These are phyloP conservation scores for Nematocida sp. DNA, from an alignment of 371 early-diverging fungal species.

Conservation along the genomic window DNA sequence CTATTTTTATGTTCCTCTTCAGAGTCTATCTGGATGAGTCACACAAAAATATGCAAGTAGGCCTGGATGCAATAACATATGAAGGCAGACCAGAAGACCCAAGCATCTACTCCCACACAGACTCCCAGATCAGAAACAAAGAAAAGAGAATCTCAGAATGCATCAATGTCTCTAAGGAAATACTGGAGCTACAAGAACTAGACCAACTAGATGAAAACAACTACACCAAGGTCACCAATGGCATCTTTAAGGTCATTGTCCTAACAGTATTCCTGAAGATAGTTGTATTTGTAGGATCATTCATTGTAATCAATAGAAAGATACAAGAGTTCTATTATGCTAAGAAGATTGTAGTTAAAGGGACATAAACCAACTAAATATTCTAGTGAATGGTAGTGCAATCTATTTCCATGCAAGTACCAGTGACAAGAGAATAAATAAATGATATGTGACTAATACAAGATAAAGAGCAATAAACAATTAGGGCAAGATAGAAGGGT, in stretches of 20 bases:
- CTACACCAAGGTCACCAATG: conserved; percentile 45
- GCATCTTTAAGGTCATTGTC: conserved; percentile 52
- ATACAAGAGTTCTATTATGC: conserved; percentile 57
- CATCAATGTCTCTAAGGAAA: conserved; percentile 53
- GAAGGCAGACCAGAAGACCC: conserved; percentile 56
- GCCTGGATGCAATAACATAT: conserved; percentile 48
- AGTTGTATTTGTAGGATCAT: conserved; percentile 50
- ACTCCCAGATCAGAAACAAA: conserved; percentile 55
- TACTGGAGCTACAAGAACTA: conserved; percentile 51
- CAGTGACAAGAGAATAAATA: no score
- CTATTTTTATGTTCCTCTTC: conserved; percentile 51
- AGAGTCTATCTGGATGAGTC: conserved; percentile 13
- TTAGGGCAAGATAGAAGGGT: no score
- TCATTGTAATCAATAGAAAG: conserved; percentile 56
- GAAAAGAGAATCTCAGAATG: conserved; percentile 53
- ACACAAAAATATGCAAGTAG: conserved; percentile 20
- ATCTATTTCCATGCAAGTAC: no score
- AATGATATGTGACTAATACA: no score
- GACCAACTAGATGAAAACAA: conserved; percentile 53
- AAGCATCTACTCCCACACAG: conserved; percentile 56
- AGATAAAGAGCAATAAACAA: no score
- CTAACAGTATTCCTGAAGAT: conserved; percentile 54
- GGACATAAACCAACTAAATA: no score
- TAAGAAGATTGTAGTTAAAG: conserved; percentile 56
- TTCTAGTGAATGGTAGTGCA: no score